Evolutionary conservation across 352 stramenopile genomes (phyloP), one percentile per base, ranked within the genome.

Genomic region (Globisporangium paddicum): DNA sequence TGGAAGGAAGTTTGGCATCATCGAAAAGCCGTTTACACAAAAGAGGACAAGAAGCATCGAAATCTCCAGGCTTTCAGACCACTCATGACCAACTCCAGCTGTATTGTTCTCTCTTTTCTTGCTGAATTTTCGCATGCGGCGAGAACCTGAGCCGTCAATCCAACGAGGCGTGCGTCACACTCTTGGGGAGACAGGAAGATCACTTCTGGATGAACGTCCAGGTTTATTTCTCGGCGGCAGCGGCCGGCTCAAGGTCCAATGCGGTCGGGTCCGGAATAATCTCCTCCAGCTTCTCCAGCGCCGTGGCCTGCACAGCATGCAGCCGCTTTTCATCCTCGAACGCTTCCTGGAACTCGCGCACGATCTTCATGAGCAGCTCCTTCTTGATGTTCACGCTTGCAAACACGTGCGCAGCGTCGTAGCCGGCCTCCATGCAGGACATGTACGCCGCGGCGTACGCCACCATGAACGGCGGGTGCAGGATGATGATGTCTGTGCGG

Each of bases 401-500:
- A 65, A 95, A 93, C 62, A 94, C 82, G 40, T 90, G 73, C 18
- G 71, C 69, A 11, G 80, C 78, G 63, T 95, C 74, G 62, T 93
- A 95, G 28, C 79, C 82, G 9, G 83, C 76, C 49, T 93, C 82
- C 11, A 85, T 62, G 53, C 82, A 87, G 23, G 84, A 78, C 55
- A 95, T 91, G 62, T 90, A 93, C 1, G 75, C 78, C 1, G 80
- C 82, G 0, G 86, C 86, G 62, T 93, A 90, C 26, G 86, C 86
- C n/a, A 95, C 78, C 82, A 95, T 91, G 64, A 95, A 95, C 23
- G 86, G 83, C 34, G 86, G 83, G 55, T 93, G 76, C 34, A 93
- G 67, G 55, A 93, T 65, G 44, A 95, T 92, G 62, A 95, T 89
- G 58, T 93, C 79, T 1, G 86, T 93, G 45, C 86, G 86, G 32